Percentiles rank a stretch among this genome's conserved stretches.
phyloP scores from a whole-genome alignment of 73 alveolate species.

The Symbiodinium pilosum region DNA sequence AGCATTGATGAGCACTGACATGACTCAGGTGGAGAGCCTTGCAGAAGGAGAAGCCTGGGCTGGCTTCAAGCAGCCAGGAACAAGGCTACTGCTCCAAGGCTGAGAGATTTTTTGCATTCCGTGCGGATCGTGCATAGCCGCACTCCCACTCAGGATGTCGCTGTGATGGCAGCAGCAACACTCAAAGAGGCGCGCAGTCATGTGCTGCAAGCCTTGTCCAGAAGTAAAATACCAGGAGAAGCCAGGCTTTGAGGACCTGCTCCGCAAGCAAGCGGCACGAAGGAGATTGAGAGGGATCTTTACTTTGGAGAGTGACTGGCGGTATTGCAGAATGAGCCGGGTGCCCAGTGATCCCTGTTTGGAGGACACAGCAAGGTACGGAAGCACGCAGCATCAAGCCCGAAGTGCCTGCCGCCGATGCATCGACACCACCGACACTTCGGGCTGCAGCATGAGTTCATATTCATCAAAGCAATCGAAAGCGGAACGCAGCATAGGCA shows the following conservation, averaged over 20 bases:
- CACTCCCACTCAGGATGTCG: not conserved
- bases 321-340: not conserved
- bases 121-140: too few species aligned
- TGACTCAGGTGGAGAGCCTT: constrained; percentile 1
- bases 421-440: too few species aligned
- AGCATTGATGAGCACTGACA: not conserved
- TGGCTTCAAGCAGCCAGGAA: not conserved
- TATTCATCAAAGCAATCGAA: too few species aligned
- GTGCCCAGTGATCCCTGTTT: not conserved
- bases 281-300: too few species aligned
- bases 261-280: constrained; percentile 41
- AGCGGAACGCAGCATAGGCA: too few species aligned
- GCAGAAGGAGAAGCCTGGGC: not conserved
- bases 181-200: not conserved
- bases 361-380: too few species aligned
- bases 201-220: too few species aligned
- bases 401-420: too few species aligned
- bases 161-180: not conserved
- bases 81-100: not conserved
- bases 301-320: not conserved
- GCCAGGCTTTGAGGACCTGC: constrained; percentile 72
- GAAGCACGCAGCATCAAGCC: too few species aligned
- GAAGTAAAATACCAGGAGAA: not conserved
- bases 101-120: not conserved
- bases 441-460: too few species aligned